Base-by-base conservation (phyloP, 371 early-diverging fungal species). In the Rhizopus sp. region DNA sequence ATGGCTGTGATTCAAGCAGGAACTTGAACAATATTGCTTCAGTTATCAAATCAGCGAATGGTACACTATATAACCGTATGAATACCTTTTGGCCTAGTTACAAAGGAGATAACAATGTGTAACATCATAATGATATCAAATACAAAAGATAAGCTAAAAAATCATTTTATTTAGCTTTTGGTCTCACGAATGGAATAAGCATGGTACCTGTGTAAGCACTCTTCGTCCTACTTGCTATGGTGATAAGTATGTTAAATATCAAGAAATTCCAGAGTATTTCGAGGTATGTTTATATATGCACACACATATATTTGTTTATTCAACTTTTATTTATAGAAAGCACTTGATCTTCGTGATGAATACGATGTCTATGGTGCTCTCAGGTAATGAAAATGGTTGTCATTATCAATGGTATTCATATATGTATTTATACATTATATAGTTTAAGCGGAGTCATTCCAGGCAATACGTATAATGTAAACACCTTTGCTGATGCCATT, bases 41-140 rank as follows among this genome's bases (percentile, higher is more conserved):
- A 13, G 79, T 85, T 30, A 57, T 89, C 16, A 51, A 63, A 3
- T 35, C 32, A 3, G 51, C 40, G 12, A 68, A 78, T 57, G 42
- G 60, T 5, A 60, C 75, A 3, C 75, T 92, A 34, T 58, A 80
- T 38, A 48, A 69, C 30, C 63, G 82, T 7, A 79, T 92, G 88
- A 68, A 76, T 63, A 83, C 75, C 4, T 87, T 83, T 58, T 93
- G 94, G 94, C 80, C 89, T 30, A 87, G 88, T 9, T 82, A 88
- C 68, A 83, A 76, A 50, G 86, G 86, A 41, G 73, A 81, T 42
- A 63, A 68, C 44, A 64, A 64, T 42, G 37, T 50, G 60, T 55
- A 59, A 16, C 23, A 23, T 17, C 5, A 51, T 47, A 29, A 9
- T 45, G 30, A 29, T 41, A 16, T 37, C 34, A 29, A n/a, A 41